These are phyloP conservation scores for Psidium guajava DNA, from an alignment of 345 rosid species.

Conservation along the genomic window DNA sequence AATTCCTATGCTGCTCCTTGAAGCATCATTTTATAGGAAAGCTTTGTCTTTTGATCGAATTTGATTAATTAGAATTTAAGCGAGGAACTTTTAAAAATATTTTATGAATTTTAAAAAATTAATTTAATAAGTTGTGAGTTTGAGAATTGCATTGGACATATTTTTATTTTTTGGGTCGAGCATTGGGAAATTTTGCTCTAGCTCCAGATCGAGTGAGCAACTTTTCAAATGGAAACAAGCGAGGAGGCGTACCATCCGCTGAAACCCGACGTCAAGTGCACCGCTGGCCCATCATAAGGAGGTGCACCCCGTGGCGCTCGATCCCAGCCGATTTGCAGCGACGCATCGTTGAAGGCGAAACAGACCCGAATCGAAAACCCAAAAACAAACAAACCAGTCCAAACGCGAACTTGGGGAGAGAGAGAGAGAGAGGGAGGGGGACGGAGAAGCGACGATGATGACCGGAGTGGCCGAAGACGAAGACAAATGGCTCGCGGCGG, in stretches of 20 bases:
- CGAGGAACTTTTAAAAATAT: neutral
- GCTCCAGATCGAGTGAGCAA: neutral
- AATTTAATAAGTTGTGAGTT: neutral
- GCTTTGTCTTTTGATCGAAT: neutral
- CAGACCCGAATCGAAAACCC: neutral
- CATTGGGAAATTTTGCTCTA: too few species aligned
- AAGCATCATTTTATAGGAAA: neutral
- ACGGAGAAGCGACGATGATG: conserved; percentile 44
- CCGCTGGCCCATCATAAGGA: neutral
- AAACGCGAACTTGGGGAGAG: conserved; percentile 1
- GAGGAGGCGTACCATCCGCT: neutral
- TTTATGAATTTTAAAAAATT: neutral
- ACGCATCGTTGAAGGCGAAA: neutral
- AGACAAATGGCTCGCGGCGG: conserved; percentile 96
- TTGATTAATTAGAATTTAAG: neutral
- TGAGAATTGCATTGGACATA: neutral
- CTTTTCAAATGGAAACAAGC: neutral
- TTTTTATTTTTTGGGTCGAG: too few species aligned
- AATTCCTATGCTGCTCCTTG: neutral
- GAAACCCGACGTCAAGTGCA: neutral
- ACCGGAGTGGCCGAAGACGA: conserved; percentile 83
- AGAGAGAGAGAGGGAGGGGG: conserved; percentile 1
- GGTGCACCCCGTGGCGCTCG: neutral
- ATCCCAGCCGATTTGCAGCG: neutral
- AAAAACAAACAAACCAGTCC: neutral